These are phyloP conservation scores for Chalciporus pseudorubinellus DNA, from an alignment of 768 basidiomycete genomes.

Conservation along the genomic window DNA sequence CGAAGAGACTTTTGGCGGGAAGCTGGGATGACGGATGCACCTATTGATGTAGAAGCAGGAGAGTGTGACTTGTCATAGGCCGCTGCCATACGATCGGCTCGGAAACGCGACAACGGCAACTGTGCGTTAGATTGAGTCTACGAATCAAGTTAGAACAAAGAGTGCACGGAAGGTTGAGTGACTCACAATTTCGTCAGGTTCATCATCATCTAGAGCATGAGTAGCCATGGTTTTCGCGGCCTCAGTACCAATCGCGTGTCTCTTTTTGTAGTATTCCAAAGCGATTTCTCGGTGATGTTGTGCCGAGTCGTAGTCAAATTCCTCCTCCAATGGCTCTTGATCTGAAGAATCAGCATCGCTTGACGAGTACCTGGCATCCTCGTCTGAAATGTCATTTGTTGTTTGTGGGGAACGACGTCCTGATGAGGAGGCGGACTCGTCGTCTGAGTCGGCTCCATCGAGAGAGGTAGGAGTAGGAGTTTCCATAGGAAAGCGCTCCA, in stretches of 20 bases:
- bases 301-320: slow-evolving; percentile 57
- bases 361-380: slow-evolving; percentile 16
- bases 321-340: slow-evolving; percentile 47
- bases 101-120: slow-evolving; percentile 62
- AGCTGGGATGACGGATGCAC: slow-evolving; percentile 41
- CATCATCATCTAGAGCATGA: slow-evolving; percentile 43
- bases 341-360: slow-evolving; percentile 29
- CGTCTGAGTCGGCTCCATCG: slow-evolving; percentile 56
- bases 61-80: slow-evolving; percentile 45
- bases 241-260: slow-evolving; percentile 52
- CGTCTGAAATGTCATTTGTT: slow-evolving; percentile 25
- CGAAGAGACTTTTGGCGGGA: slow-evolving; percentile 48
- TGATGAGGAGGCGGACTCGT: slow-evolving; percentile 52
- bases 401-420: slow-evolving; percentile 33
- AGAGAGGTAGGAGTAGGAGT: slow-evolving; percentile 11
- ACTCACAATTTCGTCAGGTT: slow-evolving; percentile 46
- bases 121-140: slow-evolving; percentile 41
- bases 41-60: slow-evolving; percentile 39
- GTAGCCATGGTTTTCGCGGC: slow-evolving; percentile 50
- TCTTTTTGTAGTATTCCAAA: slow-evolving; percentile 65
- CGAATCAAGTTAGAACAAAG: background rate
- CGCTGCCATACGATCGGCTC: slow-evolving; percentile 50
- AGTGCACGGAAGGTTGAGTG: background rate
- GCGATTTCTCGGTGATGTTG: slow-evolving; percentile 75
- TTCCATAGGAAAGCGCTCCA: slow-evolving; percentile 55